A percentile compares a stretch with the other conserved stretches of the same genome.
Conservation (phyloP, 2,329 filamentous ascomycete species). For the Phyllosticta citriasiana region DNA sequence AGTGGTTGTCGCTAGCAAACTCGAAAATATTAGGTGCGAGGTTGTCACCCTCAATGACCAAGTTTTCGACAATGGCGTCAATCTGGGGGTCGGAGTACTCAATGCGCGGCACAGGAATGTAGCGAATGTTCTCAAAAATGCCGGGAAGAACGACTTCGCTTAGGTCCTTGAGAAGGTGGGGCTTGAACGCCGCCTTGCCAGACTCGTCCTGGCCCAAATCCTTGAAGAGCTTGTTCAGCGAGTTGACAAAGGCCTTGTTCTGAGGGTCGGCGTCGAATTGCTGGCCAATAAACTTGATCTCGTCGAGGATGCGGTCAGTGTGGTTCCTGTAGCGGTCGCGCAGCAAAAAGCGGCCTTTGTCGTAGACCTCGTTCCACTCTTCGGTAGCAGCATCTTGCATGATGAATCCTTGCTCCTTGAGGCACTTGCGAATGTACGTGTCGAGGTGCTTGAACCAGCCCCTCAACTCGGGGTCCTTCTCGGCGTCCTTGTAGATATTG, state of each 20-base stretch:
- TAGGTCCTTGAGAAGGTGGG: slow-evolving; percentile 80
- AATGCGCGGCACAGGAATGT: slow-evolving; percentile 87
- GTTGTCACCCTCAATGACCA: slow-evolving; percentile 93
- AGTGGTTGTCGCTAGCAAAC: slow-evolving; percentile 84
- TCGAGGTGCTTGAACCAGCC: slow-evolving; percentile 79
- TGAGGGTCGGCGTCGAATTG: slow-evolving; percentile 84
- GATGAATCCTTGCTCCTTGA: slow-evolving; percentile 86
- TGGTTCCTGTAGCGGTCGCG: slow-evolving; percentile 80
- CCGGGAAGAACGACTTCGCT: slow-evolving; percentile 76
- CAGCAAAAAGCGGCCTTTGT: slow-evolving; percentile 75
- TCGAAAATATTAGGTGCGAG: slow-evolving; percentile 89
- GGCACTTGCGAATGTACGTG: slow-evolving; percentile 66
- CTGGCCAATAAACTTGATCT: slow-evolving; percentile 78
- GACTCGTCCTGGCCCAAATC: slow-evolving; percentile 81
- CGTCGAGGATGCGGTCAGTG: slow-evolving; percentile 77
- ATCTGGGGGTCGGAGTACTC: slow-evolving; percentile 79
- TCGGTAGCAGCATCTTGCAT: slow-evolving; percentile 69
- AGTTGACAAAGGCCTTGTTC: slow-evolving; percentile 69
- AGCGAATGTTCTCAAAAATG: slow-evolving; percentile 74
- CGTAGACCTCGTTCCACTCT: slow-evolving; percentile 78
- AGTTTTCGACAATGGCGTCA: slow-evolving; percentile 85
- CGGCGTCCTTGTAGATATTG: slow-evolving; percentile 76
- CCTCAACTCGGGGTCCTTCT: slow-evolving; percentile 75
- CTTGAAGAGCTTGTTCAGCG: slow-evolving; percentile 74
- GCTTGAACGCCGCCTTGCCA: slow-evolving; percentile 85